These are phyloP conservation scores for Epichloe gansuensis DNA, from an alignment of 2,329 filamentous ascomycete species.

Conservation along the genomic window DNA sequence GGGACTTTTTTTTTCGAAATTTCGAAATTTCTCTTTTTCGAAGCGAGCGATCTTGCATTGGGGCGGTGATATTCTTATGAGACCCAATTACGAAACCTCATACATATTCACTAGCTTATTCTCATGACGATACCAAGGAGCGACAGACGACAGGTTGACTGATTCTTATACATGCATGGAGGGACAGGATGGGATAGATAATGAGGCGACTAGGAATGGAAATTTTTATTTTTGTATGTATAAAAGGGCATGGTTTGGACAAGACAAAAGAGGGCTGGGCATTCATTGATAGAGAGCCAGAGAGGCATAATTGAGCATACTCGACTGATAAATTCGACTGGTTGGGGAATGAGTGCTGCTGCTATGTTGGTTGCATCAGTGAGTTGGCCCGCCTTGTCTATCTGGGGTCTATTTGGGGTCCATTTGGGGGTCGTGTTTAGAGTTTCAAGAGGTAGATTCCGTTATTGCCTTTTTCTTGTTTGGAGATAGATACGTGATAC, in stretches of 20 bases:
- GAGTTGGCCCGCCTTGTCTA: no score
- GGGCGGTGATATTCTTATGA: conserved; percentile 1
- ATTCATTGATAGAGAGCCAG: conserved; percentile 1
- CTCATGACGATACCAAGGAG: conserved; percentile 2
- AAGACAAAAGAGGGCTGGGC: not conserved
- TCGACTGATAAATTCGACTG: not conserved
- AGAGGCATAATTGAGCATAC: not conserved
- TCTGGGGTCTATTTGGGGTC: no score
- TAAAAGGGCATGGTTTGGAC: not conserved
- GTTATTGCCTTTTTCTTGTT: no score
- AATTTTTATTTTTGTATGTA: not conserved
- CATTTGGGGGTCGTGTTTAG: no score
- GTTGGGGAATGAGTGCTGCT: not conserved
- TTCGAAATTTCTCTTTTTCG: not conserved
- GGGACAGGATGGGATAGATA: not conserved
- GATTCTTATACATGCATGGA: not conserved
- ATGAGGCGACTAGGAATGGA: not conserved
- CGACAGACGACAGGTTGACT: not conserved
- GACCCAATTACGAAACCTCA: not conserved
- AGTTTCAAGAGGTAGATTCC: no score
- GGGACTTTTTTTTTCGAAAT: not conserved
- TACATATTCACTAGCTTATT: not conserved
- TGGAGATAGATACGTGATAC: no score
- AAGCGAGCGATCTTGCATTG: conserved; percentile 6
- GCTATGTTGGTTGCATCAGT: not conserved